Percentiles rank a stretch among this genome's conserved stretches.
Evolutionary conservation across 805 yeast genomes (phyloP).

Genomic region (Candida tibetensis): DNA sequence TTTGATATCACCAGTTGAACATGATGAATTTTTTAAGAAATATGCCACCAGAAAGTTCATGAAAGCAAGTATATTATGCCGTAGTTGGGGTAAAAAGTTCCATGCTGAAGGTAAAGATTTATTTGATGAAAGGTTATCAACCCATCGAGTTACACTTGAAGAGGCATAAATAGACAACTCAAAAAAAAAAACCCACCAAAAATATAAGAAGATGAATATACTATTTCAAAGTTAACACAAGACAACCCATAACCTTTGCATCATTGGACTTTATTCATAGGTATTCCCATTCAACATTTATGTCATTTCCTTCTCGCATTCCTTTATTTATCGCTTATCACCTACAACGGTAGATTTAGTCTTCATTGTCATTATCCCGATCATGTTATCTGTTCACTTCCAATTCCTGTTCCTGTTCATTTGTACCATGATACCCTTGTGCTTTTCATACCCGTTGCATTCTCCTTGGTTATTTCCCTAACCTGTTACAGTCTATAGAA

Average conservation of each 20-base stretch:
- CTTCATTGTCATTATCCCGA: background rate
- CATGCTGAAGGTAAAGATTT: constrained; percentile 44
- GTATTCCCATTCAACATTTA: too few relatives aligned
- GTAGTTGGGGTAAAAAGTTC: constrained; percentile 77
- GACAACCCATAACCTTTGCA: too few relatives aligned
- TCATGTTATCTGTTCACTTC: background rate
- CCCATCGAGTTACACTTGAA: constrained; percentile 19
- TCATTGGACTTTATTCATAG: too few relatives aligned
- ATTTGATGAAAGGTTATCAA: constrained; percentile 25
- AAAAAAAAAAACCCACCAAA: background rate
- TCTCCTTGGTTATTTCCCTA: too few relatives aligned
- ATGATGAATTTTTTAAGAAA: constrained; percentile 90
- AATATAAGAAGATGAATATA: too few relatives aligned
- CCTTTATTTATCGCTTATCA: background rate
- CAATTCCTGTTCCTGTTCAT: background rate
- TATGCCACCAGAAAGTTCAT: constrained; percentile 86
- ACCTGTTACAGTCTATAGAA: too few relatives aligned
- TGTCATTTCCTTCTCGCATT: background rate
- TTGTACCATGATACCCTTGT: background rate
- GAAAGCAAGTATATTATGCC: constrained; percentile 77
- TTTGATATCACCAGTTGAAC: constrained; percentile 74
- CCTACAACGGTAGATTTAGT: too few relatives aligned
- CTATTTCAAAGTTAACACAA: too few relatives aligned
- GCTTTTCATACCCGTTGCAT: too few relatives aligned
- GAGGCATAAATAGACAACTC: background rate